These are phyloP conservation scores for Iberis pinnata DNA, from an alignment of 345 rosid genomes.

Conservation along the genomic window DNA sequence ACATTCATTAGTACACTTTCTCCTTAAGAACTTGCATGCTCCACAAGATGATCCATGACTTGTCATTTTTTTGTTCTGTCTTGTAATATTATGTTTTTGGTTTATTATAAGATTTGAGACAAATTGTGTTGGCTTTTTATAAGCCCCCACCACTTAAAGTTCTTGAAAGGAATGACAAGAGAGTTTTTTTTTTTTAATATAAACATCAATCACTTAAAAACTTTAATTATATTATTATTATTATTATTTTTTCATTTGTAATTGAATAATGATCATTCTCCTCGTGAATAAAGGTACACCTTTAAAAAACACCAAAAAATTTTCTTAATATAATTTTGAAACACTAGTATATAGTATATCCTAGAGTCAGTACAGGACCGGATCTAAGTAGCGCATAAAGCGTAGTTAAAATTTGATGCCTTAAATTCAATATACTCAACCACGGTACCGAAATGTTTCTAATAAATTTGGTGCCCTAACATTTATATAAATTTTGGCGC, in stretches of 20 bases:
- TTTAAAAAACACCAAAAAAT: too few species aligned
- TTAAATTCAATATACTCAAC: too few species aligned
- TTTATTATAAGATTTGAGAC: conserved; percentile 13
- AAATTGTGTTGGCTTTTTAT: conserved; percentile 19
- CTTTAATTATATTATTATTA: too few species aligned
- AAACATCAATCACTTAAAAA: conserved; percentile 22
- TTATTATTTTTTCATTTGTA: too few species aligned
- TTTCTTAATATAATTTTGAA: neutral
- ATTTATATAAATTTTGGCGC: too few species aligned
- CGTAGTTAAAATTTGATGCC: too few species aligned
- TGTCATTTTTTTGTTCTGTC: neutral
- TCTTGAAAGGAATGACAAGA: conserved; percentile 3
- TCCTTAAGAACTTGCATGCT: conserved; percentile 93
- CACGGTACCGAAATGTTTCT: too few species aligned
- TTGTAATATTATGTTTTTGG: too few species aligned
- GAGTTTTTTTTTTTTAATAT: conserved; percentile 22
- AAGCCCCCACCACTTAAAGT: conserved; percentile 22
- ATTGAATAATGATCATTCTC: too few species aligned
- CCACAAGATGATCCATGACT: conserved; percentile 38
- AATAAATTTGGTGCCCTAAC: too few species aligned
- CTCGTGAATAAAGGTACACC: neutral
- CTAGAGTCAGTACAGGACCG: too few species aligned
- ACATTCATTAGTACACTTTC: conserved; percentile 83
- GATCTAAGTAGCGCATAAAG: too few species aligned
- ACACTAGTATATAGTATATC: neutral